Evolutionary conservation across 495 filamentous ascomycete species (phyloP).

Genomic region (Chaetomium fimeti): DNA sequence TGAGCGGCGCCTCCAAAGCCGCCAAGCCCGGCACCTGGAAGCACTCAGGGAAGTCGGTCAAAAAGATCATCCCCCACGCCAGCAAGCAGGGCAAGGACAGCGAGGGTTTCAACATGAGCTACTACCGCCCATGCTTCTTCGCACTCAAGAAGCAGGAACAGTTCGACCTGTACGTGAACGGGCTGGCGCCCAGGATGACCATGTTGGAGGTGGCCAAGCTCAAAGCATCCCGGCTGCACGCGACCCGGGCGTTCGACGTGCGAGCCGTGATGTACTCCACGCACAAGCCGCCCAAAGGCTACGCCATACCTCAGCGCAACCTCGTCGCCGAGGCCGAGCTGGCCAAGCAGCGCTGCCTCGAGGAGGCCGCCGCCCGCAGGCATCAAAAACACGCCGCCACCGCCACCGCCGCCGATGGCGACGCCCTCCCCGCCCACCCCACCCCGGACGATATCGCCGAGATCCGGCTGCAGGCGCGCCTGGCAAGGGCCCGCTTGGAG

Average conservation of each 20-base stretch:
- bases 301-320: not conserved
- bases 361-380: not conserved
- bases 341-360: not conserved
- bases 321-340: conserved; percentile 7
- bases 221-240: not conserved
- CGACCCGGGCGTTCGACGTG: not conserved
- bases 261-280: conserved; percentile 15
- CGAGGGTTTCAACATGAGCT: conserved; percentile 1
- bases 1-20: not conserved
- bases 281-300: not conserved
- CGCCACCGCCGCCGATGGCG: not conserved
- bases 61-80: not conserved
- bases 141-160: not conserved
- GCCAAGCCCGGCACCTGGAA: not conserved
- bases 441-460: conserved; percentile 1
- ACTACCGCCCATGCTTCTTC: conserved; percentile 2
- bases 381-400: not conserved
- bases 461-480: no score
- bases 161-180: conserved; percentile 21
- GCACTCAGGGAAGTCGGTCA: conserved; percentile 1
- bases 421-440: conserved; percentile 11
- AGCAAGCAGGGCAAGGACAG: not conserved
- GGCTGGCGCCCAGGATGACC: conserved; percentile 16
- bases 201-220: conserved; percentile 3
- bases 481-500: no score